phyloP scores from a whole-genome alignment of 257 asterid genomes.

The Solanum paucissectum region DNA sequence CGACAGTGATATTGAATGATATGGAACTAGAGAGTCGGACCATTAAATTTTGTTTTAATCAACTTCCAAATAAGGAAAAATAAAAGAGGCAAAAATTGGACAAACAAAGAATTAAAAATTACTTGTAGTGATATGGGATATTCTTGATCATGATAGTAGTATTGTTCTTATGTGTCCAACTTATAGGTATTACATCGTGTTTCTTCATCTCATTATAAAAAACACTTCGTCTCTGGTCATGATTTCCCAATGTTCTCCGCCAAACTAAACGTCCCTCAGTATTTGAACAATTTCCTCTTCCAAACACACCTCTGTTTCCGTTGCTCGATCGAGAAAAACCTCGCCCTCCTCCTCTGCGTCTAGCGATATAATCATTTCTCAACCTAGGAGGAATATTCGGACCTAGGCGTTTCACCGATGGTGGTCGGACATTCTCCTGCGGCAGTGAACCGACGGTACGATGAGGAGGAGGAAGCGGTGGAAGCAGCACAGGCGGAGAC shows the following conservation, averaged over 20 bases:
- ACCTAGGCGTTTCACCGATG: not conserved
- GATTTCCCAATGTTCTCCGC: not conserved
- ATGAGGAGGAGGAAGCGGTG: not conserved
- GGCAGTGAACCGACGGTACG: not conserved
- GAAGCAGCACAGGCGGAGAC: not conserved
- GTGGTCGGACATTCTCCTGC: not conserved
- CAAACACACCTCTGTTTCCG: not conserved
- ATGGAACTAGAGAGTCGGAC: not conserved
- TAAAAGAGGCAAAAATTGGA: not conserved
- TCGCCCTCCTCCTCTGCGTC: not conserved
- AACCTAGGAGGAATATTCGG: not conserved
- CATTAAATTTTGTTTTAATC: no score
- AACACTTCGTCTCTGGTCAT: not conserved
- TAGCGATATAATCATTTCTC: not conserved
- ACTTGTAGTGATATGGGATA: constrained; percentile 49
- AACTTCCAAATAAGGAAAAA: not conserved
- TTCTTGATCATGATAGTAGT: constrained; percentile 57
- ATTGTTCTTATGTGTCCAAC: constrained; percentile 4
- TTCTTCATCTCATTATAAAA: not conserved
- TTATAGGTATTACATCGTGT: constrained; percentile 23
- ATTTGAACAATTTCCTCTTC: not conserved
- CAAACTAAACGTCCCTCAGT: not conserved
- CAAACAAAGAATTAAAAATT: not conserved
- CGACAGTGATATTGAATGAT: not conserved
- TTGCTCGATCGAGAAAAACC: not conserved